Evolutionary conservation across 2,329 filamentous ascomycete genomes (phyloP), one percentile per base, ranked within the genome.

Genomic region (Pseudocercospora vitis): DNA sequence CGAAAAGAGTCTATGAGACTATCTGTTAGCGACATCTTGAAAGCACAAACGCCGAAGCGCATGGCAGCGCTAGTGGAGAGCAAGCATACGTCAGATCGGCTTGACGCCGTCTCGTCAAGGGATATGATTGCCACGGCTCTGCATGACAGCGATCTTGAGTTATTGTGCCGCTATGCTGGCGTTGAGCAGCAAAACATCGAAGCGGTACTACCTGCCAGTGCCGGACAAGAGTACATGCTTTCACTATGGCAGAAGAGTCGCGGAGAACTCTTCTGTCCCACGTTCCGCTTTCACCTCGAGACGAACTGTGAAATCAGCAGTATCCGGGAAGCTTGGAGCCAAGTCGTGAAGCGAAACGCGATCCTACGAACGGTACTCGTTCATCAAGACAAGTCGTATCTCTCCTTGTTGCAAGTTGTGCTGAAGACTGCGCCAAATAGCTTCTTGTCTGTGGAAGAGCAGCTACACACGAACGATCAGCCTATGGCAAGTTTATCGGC

Each of bases 211-310:
- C 89, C 89, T 1, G 84, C 85, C 2, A 83, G 88, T 3, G 79
- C 90, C 2, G 88, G 90, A 63, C 91, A 96, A 67, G 73, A 82
- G 0, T 91, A 94, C 69, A 89, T 94, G 84, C 75, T 96, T 21
- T 84, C 82, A 12, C 79, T 83, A 37, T 95, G 89, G 88, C 80
- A 87, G 57, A 84, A 82, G 37, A 83, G 85, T 0, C 65, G 74
- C 1, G 87, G 89, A 0, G 68, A 70, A 0, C 75, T 89, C 0
- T 95, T 95, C 71, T 90, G 86, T 64, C 83, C 89, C 0, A 80
- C 77, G 0, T 96, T 96, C 67, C 72, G 69, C 4, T 91, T 87
- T 66, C 67, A 70, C 1, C 58, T 88, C 2, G 64, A 69, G 0
- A 75, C 74, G 0, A 31, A 68, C 0, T 49, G 79, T 3, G 8